Conservation (phyloP, 2,329 filamentous ascomycete genomes). For the Aspergillus tubingensis region DNA sequence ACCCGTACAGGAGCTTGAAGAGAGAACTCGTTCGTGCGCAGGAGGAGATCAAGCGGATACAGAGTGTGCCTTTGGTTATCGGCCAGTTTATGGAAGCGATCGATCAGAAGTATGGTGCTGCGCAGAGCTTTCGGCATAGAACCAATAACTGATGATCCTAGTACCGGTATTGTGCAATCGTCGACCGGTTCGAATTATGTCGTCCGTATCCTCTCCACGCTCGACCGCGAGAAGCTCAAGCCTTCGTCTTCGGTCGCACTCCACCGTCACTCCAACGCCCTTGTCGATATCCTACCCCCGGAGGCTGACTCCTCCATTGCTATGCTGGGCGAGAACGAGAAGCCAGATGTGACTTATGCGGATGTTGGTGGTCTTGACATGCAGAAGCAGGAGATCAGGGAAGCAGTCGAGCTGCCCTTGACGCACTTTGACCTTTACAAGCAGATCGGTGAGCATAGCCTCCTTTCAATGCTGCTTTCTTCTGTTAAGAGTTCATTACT, state of each 20-base stretch:
- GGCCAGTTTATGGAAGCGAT: constrained; percentile 99
- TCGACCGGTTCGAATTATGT: constrained; percentile 99
- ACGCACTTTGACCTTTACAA: constrained; percentile 99
- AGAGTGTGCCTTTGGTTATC: constrained; percentile 96
- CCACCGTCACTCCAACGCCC: constrained; percentile 95
- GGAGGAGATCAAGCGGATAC: constrained; percentile 99
- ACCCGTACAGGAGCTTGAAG: constrained; percentile 74
- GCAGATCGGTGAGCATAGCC: constrained; percentile 71
- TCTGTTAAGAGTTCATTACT: not conserved
- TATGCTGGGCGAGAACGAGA: constrained; percentile 95
- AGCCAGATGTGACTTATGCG: constrained; percentile 96
- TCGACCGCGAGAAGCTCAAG: constrained; percentile 97
- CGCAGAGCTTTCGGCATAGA: not conserved
- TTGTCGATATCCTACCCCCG: constrained; percentile 97
- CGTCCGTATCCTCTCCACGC: constrained; percentile 94
- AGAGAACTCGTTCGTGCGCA: constrained; percentile 94
- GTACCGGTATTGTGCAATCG: constrained; percentile 97
- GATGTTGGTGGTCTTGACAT: constrained; percentile 98
- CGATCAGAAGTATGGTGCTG: constrained; percentile 80
- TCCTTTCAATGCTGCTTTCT: too few species aligned
- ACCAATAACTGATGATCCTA: constrained; percentile 41
- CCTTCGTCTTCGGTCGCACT: constrained; percentile 96
- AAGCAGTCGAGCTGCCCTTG: constrained; percentile 93
- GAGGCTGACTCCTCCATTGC: constrained; percentile 98
- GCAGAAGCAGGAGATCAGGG: constrained; percentile 99